Conservation (phyloP, 139 green algal species). For the Chlorella sp. region DNA sequence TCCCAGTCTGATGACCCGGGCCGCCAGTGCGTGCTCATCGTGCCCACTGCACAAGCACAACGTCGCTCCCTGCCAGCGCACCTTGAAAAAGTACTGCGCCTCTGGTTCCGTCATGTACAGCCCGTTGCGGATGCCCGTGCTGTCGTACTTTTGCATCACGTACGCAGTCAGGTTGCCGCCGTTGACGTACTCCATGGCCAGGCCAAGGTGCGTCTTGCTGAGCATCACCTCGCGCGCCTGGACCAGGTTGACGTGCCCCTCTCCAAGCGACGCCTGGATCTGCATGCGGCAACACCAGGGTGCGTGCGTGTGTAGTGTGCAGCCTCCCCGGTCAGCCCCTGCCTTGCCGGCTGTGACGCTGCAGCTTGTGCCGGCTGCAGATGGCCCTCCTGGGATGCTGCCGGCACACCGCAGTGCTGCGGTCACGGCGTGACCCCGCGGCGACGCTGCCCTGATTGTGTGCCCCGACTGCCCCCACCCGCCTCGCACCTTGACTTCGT, state of each 20-base stretch:
- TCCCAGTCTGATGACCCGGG: background rate
- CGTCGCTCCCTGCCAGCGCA: background rate
- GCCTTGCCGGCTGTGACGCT: background rate
- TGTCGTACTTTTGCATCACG: conserved; percentile 33
- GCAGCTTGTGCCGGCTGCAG: background rate
- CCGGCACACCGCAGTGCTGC: background rate
- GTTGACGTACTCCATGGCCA: conserved; percentile 75
- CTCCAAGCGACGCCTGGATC: conserved; percentile 61
- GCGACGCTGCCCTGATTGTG: background rate
- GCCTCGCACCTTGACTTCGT: conserved; percentile 45
- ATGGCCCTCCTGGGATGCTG: background rate
- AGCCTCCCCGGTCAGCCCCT: too few relatives aligned
- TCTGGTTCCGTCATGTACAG: conserved; percentile 60
- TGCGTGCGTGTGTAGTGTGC: background rate
- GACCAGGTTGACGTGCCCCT: conserved; percentile 62
- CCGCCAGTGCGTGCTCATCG: background rate
- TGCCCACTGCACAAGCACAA: background rate
- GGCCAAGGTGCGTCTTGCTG: conserved; percentile 42
- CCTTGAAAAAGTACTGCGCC: conserved; percentile 81
- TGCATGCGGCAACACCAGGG: background rate
- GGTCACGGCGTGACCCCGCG: background rate
- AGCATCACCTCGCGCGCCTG: conserved; percentile 34
- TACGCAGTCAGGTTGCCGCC: conserved; percentile 65
- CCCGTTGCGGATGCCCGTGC: conserved; percentile 18
- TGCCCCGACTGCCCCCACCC: background rate